Evolutionary conservation across 345 rosid species (phyloP).

Genomic region (Kernera saxatilis): DNA sequence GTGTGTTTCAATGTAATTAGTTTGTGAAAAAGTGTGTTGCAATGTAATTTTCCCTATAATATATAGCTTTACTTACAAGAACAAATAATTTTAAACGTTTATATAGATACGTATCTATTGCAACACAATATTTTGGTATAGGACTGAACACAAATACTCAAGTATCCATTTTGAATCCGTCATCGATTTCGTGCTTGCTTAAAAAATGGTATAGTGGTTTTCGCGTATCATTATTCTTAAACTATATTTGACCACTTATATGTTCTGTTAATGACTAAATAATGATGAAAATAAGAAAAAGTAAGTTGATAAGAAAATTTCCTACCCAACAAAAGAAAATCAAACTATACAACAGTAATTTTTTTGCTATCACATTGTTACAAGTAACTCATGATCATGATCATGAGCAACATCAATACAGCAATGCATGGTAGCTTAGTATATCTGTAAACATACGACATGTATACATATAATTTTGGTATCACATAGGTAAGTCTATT

Average conservation of each 20-base stretch:
- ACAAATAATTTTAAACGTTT: background rate
- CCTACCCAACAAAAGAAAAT: background rate
- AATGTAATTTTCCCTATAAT: too few relatives aligned
- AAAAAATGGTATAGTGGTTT: background rate
- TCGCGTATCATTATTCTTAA: background rate
- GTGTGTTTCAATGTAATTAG: too few relatives aligned
- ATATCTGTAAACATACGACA: slow-evolving; percentile 1
- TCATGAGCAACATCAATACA: background rate
- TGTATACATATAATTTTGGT: background rate
- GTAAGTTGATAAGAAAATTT: background rate
- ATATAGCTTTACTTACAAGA: slow-evolving; percentile 11
- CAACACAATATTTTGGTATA: background rate
- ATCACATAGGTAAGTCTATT: background rate
- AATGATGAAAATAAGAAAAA: background rate
- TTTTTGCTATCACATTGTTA: slow-evolving; percentile 2
- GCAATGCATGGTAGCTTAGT: background rate
- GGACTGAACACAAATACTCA: background rate
- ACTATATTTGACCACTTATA: background rate
- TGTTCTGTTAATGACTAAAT: too few relatives aligned
- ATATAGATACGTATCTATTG: background rate
- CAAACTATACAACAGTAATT: background rate
- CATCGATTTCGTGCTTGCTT: background rate
- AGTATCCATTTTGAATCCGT: background rate
- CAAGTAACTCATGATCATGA: background rate
- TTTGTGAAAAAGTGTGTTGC: too few relatives aligned